Evolutionary conservation across 2,329 filamentous ascomycete species (phyloP).

Genomic region (Apiospora marii): DNA sequence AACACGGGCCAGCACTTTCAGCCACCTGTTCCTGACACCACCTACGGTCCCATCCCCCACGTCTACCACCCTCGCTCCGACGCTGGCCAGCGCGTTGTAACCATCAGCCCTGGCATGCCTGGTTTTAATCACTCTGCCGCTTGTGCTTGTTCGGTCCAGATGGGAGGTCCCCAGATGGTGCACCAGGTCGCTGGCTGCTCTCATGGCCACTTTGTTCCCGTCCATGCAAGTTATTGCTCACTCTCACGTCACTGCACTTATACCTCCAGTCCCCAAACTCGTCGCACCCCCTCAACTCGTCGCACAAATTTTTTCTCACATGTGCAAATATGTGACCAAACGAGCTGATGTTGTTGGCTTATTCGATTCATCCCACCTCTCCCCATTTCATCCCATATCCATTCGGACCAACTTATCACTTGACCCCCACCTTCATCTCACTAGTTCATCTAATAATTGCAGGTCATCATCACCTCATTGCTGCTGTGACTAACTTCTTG

Average conservation of each 20-base stretch:
- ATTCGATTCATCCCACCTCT: background rate
- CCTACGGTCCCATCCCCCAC: slow-evolving; percentile 62
- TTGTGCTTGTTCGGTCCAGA: slow-evolving; percentile 22
- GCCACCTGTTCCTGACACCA: slow-evolving; percentile 66
- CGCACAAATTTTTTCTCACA: background rate
- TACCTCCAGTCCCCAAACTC: too few relatives aligned
- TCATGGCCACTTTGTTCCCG: background rate
- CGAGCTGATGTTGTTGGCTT: background rate
- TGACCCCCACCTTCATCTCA: background rate
- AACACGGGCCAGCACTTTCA: slow-evolving; percentile 60
- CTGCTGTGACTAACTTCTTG: background rate
- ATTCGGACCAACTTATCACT: background rate
- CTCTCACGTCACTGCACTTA: background rate
- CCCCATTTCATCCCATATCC: background rate
- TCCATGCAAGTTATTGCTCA: slow-evolving; percentile 47
- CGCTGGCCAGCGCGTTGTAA: slow-evolving; percentile 33
- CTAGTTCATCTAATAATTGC: background rate
- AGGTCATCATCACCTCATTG: background rate
- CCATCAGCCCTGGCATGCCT: slow-evolving; percentile 23
- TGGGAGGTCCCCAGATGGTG: slow-evolving; percentile 16
- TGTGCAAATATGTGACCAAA: background rate
- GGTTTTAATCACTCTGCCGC: background rate
- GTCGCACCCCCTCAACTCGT: background rate
- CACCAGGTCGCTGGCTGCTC: background rate
- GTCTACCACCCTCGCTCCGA: slow-evolving; percentile 64